Base-by-base conservation (phyloP, 2,329 filamentous ascomycete genomes). In the Helminthosporium solani region DNA sequence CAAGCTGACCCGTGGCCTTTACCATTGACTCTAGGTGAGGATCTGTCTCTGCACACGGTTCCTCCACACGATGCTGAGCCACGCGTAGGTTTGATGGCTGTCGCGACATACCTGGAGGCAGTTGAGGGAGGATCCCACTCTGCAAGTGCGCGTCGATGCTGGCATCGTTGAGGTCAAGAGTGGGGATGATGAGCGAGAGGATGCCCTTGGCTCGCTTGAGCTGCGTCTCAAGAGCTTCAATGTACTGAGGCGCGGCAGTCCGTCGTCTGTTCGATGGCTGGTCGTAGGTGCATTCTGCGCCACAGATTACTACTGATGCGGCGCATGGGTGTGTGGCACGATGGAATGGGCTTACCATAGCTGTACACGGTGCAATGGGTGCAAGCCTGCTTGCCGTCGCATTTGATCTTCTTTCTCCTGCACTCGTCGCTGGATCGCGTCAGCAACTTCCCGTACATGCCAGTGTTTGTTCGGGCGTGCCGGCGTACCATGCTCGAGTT, bases 301-400 rank as follows among this genome's bases (percentile, higher is more conserved):
- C 30, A 42, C 12, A 40, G 16, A 53, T 61, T 47, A 58, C 50
- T 46, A 50, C 49, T 41, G 43, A 43, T 20, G 34, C 40, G 34
- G 44, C 37, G 33, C 43, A 30, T 31, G 14, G 9, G 34, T 27
- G 30, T 27, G n/a, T 36, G 25, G 28, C 21, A 42, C 18, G 30
- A 25, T 41, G 27, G 35, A 31, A 21, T 18, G 37, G 25, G 49
- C 66, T 38, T 57, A 96, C 94, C 92, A 77, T 99, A 99, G 68
- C 90, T 96, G 72, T 99, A 99, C 40, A 97, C 90, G 9, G 91
- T 95, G 70, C 94, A 99, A 71, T 97, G 94, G 0, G 91, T 96
- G 57, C 77, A 80, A 7, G 77, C 77, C 61, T 79, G 75, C 60
- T 75, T 78, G 49, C 76, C 76, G 53, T 78, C 76, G 60, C 77